Base-by-base conservation (phyloP, 2,329 filamentous ascomycete genomes). In the Blastomyces emzantsi region DNA sequence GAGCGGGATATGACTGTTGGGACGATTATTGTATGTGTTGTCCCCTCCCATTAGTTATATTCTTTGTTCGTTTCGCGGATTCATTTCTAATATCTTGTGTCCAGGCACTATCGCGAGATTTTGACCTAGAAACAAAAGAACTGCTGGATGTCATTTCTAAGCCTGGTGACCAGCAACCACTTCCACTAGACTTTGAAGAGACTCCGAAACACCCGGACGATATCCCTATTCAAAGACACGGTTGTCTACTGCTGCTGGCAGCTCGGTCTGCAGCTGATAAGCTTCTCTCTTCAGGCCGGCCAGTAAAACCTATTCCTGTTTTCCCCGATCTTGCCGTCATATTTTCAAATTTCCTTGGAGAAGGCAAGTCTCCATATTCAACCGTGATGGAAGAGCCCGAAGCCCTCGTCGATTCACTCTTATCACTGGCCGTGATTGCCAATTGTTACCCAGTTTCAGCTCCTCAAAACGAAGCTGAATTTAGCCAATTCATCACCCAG, bases 211-310 rank as follows among this genome's bases (percentile, higher is more conserved):
- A 77, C 19, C 78, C 80, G 6, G 77, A 79, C 22, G 81, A 83
- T 49, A 83, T 86, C 56, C 81, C 82, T 0, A 72, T 86, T 0
- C 84, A 84, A 56, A 78, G 82, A 55, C 79, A 82, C 45, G 84
- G 83, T 0, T 79, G 82, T 17, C 70, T 85, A 13, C 73, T 85
- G 17, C 74, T 86, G 4, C 77, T 84, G 60, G 76, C 82, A 1
- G 82, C 82, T n/a, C 77, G 81, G 17, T 77, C 77, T 30, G 78
- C 81, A 1, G 79, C 80, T 11, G 75, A 77, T 33, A 75, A 80
- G 33, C 70, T 85, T 1, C 85, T 82, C 66, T 73, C 75, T 4
- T 74, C 76, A 4, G 75, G 77, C 19, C 73, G 73, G 28, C 68
- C 75, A 5, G 72, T 74, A 3, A 70, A 73, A 0, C 70, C 70